Evolutionary conservation across 257 asterid genomes (phyloP).

Genomic region (Solanum acaule): DNA sequence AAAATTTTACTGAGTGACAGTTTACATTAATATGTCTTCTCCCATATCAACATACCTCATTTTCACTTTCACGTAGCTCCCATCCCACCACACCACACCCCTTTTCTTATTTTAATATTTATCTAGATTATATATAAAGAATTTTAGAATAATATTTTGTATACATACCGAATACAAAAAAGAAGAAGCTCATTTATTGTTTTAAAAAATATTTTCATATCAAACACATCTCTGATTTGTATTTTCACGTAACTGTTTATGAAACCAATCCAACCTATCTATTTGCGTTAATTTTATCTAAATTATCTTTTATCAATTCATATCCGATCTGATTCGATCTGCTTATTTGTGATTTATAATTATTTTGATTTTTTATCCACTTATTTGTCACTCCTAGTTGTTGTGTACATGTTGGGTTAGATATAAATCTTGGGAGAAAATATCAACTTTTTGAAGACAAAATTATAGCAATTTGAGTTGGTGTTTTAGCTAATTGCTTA

Average conservation of each 20-base stretch:
- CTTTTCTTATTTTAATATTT: too few species aligned
- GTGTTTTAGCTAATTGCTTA: constrained; percentile 9
- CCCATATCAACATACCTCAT: background rate
- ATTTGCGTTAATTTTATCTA: too few species aligned
- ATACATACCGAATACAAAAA: too few species aligned
- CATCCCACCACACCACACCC: too few species aligned
- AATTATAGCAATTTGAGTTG: background rate
- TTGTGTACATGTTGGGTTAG: background rate
- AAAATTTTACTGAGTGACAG: too few species aligned
- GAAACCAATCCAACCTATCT: too few species aligned
- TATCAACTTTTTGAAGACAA: background rate
- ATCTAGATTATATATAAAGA: too few species aligned
- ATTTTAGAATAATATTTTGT: too few species aligned
- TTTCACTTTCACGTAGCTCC: background rate
- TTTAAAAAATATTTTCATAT: background rate
- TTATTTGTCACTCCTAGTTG: background rate
- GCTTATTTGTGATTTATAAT: background rate
- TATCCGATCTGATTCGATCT: fast-evolving
- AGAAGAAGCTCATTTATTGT: too few species aligned
- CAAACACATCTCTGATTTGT: background rate
- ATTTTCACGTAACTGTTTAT: background rate
- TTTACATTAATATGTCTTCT: background rate
- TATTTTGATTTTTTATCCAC: fast-evolving
- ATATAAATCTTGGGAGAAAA: background rate
- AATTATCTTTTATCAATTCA: fast-evolving